Base-by-base conservation (phyloP, 768 basidiomycete genomes). In the Guyanaporus albipodus region DNA sequence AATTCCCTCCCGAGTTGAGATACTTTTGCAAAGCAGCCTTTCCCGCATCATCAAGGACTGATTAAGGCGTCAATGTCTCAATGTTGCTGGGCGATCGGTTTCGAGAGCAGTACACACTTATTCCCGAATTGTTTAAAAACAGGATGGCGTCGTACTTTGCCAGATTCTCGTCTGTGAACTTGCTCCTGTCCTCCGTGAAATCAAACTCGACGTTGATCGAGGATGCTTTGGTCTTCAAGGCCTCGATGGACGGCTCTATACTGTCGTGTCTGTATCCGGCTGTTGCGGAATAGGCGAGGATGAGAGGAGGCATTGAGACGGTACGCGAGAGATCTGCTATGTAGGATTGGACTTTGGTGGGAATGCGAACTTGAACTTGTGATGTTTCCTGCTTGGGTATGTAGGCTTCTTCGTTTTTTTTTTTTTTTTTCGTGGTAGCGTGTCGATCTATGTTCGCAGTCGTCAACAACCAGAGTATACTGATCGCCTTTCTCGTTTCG, bases 121-220 rank as follows among this genome's bases (percentile, higher is more conserved):
- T 80, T 26, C 83, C 83, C 1, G 82, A 83, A 22, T 77, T 87
- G 38, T 74, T 77, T 45, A 89, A 63, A 61, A 91, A 89, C 52
- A 89, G 54, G 22, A 91, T 51, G 0, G 76, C 81, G 55, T 89
- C 85, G 57, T 80, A 90, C 26, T 62, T 60, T 11, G 67, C 62
- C 27, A 89, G 69, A 39, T 69, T 75, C 7, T 69, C 64, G 49
- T 81, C 75, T 6, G 67, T 84, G 65, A 89, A 88, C 50, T 65
- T 63, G 0, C 55, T 52, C 49, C 64, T 64, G 48, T 87, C 83
- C 58, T 89, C 87, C 3, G 85, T 82, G 45, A 79, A 72, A 39
- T 80, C 78, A 48, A 89, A 85, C 19, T 68, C 41, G 41, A 81
- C 70, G 49, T 78, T 68, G 46, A 82, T 75, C 0, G 64, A 57